phyloP scores from a whole-genome alignment of 108 stramenopile species.

The Cyclotella baltica region DNA sequence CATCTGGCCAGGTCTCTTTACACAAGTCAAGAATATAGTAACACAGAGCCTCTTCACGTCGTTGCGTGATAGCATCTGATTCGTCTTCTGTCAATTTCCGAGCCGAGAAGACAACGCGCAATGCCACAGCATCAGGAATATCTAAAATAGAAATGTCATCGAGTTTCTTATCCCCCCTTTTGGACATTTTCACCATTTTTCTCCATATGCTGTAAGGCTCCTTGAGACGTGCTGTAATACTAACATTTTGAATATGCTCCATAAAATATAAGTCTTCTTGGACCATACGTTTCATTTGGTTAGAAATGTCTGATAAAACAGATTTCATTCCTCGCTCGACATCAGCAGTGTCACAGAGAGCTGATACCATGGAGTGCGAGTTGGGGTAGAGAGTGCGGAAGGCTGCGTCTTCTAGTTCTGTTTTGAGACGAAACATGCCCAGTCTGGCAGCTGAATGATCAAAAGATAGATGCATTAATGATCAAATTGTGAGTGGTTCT shows the following conservation, averaged over 20 bases:
- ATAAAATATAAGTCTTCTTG: conserved; percentile 68
- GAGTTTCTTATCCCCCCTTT: conserved; percentile 49
- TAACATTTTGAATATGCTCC: conserved; percentile 59
- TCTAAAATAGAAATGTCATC: conserved; percentile 56
- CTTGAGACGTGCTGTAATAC: conserved; percentile 80
- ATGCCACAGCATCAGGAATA: conserved; percentile 82
- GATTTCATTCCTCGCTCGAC: conserved; percentile 63
- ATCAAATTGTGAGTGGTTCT: not conserved
- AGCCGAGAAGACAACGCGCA: conserved; percentile 80
- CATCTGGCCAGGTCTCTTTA: conserved; percentile 56
- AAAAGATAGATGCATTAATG: not conserved
- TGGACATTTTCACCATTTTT: conserved; percentile 76
- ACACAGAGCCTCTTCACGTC: conserved; percentile 79
- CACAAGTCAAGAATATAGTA: conserved; percentile 79
- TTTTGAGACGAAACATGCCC: conserved; percentile 89
- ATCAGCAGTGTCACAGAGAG: conserved; percentile 43
- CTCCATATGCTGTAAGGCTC: conserved; percentile 84
- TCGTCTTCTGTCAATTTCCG: conserved; percentile 61
- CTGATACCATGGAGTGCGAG: conserved; percentile 65
- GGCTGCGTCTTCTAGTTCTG: conserved; percentile 87
- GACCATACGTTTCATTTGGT: conserved; percentile 64
- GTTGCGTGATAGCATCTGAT: conserved; percentile 61
- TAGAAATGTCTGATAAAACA: conserved; percentile 64
- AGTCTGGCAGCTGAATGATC: conserved; percentile 55
- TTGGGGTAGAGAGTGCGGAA: conserved; percentile 76